Percentiles rank a stretch among this genome's conserved stretches.
phyloP scores from a whole-genome alignment of 495 filamentous ascomycete genomes.

The Lentithecium fluviatile region DNA sequence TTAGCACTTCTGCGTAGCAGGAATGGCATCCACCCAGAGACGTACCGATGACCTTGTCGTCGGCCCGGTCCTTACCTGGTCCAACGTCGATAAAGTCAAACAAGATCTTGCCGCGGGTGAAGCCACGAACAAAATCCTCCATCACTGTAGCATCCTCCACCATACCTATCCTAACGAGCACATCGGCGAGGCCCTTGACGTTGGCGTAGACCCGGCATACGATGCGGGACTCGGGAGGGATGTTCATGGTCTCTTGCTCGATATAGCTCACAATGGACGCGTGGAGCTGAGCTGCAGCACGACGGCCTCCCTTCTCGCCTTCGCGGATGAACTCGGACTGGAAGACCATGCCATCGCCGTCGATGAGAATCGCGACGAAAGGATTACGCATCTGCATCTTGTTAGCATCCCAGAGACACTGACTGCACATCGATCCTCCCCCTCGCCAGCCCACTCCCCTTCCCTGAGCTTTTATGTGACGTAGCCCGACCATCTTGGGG shows the following conservation, averaged over 20 bases:
- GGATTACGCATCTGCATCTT: constrained; percentile 64
- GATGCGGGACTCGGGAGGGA: constrained; percentile 58
- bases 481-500: too few relatives aligned
- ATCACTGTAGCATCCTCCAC: constrained; percentile 53
- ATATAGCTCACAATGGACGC: constrained; percentile 53
- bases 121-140: constrained; percentile 70
- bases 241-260: constrained; percentile 47
- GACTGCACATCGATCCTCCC: too few relatives aligned
- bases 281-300: constrained; percentile 64
- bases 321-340: constrained; percentile 61
- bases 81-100: constrained; percentile 80
- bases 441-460: too few relatives aligned
- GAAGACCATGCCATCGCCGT: constrained; percentile 78
- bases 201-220: constrained; percentile 70
- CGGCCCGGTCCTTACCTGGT: constrained; percentile 63
- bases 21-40: constrained; percentile 15
- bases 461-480: too few relatives aligned
- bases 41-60: constrained; percentile 75
- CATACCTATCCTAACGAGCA: constrained; percentile 58
- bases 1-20: constrained; percentile 1
- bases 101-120: constrained; percentile 66
- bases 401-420: neutral
- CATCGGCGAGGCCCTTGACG: constrained; percentile 60
- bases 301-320: constrained; percentile 68
- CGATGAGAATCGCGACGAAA: constrained; percentile 72